These are phyloP conservation scores for Pseudogymnoascus sp. DNA, from an alignment of 2,329 filamentous ascomycete species.

Conservation along the genomic window DNA sequence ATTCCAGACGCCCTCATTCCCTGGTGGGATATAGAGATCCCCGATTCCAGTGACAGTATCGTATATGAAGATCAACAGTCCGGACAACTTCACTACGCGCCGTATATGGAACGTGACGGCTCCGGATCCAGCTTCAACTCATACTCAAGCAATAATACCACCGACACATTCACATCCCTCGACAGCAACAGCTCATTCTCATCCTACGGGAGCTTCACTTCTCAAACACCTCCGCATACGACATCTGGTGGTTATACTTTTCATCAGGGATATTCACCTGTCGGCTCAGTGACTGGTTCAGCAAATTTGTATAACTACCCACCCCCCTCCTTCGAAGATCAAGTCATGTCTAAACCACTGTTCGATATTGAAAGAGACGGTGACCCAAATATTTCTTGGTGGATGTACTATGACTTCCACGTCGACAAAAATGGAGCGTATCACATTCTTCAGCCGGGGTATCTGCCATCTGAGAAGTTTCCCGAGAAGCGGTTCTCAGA, in stretches of 20 bases:
- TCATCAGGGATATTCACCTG: neutral
- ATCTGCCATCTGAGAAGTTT: conserved; percentile 2
- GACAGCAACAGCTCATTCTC: neutral
- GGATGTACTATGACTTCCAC: conserved; percentile 8
- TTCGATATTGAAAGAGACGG: conserved; percentile 5
- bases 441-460: neutral
- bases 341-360: neutral
- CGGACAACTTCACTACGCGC: neutral
- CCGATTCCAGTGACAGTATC: neutral
- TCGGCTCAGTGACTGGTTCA: neutral
- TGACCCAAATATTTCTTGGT: conserved; percentile 8
- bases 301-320: neutral
- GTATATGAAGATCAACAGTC: neutral
- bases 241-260: neutral
- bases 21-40: neutral
- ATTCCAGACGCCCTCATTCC: neutral
- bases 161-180: neutral
- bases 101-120: conserved; percentile 4
- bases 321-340: neutral
- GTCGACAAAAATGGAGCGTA: conserved; percentile 4
- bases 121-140: conserved; percentile 1
- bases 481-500: neutral
- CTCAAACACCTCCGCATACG: neutral
- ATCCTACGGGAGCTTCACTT: neutral
- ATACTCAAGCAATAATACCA: neutral